These are phyloP conservation scores for Sarocladiaceae sp. DNA, from an alignment of 2,329 filamentous ascomycete species.

Conservation along the genomic window DNA sequence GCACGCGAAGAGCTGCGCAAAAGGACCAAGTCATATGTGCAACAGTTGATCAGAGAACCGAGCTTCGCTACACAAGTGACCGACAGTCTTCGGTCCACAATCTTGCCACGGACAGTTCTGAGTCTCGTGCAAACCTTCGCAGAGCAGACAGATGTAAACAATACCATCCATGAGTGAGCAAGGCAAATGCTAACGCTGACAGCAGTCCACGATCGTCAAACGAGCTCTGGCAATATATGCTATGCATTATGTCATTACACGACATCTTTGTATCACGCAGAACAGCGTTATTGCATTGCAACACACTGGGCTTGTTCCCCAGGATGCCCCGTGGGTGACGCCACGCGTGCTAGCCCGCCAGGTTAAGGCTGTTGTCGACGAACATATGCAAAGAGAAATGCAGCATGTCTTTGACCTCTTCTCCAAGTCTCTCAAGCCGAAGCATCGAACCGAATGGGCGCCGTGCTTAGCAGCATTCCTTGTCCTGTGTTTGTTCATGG, in stretches of 20 bases:
- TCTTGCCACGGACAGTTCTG: slow-evolving; percentile 42
- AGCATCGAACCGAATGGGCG: slow-evolving; percentile 49
- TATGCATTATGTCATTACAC: slow-evolving; percentile 53
- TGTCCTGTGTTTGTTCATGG: slow-evolving; percentile 55
- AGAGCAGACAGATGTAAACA: slow-evolving; percentile 37
- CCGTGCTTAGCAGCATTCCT: slow-evolving; percentile 54
- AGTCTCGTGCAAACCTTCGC: slow-evolving; percentile 44
- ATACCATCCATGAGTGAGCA: too few species aligned
- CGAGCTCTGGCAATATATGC: slow-evolving; percentile 50
- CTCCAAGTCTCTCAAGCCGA: slow-evolving; percentile 49
- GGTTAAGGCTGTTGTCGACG: slow-evolving; percentile 53
- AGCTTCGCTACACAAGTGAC: slow-evolving; percentile 47
- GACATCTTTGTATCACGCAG: slow-evolving; percentile 48
- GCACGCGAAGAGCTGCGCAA: slow-evolving; percentile 43
- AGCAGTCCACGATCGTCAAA: slow-evolving; percentile 44
- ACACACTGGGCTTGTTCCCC: slow-evolving; percentile 37
- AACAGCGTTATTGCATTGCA: slow-evolving; percentile 37
- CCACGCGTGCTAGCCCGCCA: slow-evolving; percentile 52
- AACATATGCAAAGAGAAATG: slow-evolving; percentile 49
- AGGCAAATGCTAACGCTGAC: neutral
- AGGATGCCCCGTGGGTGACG: slow-evolving; percentile 42
- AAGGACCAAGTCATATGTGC: slow-evolving; percentile 43
- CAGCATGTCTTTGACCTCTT: slow-evolving; percentile 48
- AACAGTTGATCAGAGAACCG: slow-evolving; percentile 43
- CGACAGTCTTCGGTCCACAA: slow-evolving; percentile 38